Evolutionary conservation across 1,284 basidiomycete genomes (phyloP).

Genomic region (Ceratobasidium sp.): DNA sequence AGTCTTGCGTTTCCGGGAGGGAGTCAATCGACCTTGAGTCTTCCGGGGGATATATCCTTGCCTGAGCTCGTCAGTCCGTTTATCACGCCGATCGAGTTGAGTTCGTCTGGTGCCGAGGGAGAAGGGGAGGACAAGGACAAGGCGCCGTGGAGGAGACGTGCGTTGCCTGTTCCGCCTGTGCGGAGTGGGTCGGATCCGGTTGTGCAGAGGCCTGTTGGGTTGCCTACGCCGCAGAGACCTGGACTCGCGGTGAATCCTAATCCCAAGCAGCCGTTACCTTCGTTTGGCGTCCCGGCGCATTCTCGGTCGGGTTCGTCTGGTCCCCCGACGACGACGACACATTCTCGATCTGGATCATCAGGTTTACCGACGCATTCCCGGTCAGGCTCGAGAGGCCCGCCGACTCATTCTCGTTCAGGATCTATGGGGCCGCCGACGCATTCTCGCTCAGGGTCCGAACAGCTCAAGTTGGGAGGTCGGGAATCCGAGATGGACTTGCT

Average conservation of each 20-base stretch:
- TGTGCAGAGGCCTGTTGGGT: background rate
- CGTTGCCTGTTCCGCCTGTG: background rate
- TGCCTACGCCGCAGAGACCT: background rate
- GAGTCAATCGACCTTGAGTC: conserved; percentile 22
- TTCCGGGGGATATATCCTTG: conserved; percentile 26
- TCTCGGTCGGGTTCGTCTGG: background rate
- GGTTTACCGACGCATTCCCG: background rate
- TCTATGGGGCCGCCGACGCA: background rate
- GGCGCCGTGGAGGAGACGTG: background rate
- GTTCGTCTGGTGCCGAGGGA: background rate
- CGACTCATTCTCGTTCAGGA: background rate
- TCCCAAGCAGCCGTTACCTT: background rate
- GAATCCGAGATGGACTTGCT: conserved; percentile 23
- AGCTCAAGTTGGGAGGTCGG: background rate
- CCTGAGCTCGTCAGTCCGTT: conserved; percentile 35
- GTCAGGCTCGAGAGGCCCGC: background rate
- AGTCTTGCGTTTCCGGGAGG: conserved; percentile 31
- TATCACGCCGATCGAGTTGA: conserved; percentile 17
- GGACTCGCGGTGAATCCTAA: background rate
- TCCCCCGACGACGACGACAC: background rate
- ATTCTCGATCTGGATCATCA: background rate
- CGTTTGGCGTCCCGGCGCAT: background rate
- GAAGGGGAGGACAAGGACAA: background rate
- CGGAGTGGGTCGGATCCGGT: background rate
- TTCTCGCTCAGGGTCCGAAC: background rate